Evolutionary conservation across 176 grass and related monocot genomes (phyloP).

Genomic region (Phragmites australis): DNA sequence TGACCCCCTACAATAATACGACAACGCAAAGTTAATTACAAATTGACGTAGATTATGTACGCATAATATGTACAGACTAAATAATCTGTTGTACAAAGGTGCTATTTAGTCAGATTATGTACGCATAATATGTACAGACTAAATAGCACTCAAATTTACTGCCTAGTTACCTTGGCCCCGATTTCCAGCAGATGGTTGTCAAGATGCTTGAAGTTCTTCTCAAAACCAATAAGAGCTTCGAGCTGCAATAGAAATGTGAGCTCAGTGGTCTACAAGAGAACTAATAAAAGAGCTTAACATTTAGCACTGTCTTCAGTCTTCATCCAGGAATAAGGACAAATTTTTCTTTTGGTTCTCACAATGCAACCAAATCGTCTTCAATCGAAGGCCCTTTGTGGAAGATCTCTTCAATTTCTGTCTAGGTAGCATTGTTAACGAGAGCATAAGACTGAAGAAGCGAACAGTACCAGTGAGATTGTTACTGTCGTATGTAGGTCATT

Average conservation of each 20-base stretch:
- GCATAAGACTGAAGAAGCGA: not conserved
- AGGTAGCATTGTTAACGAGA: not conserved
- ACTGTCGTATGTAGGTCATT: slow-evolving; percentile 55
- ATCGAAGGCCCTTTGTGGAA: not conserved
- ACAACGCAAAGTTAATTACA: too few relatives aligned
- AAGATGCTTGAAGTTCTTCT: slow-evolving; percentile 56
- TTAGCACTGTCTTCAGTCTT: not conserved
- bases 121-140: too few relatives aligned
- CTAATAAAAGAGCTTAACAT: not conserved
- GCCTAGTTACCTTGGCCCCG: slow-evolving; percentile 41
- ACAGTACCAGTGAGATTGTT: slow-evolving; percentile 49
- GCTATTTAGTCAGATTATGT: too few relatives aligned
- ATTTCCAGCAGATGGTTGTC: slow-evolving; percentile 57
- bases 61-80: too few relatives aligned
- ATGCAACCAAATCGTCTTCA: not conserved
- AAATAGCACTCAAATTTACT: not conserved
- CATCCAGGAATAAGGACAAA: not conserved
- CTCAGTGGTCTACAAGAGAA: not conserved
- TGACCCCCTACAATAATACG: slow-evolving; percentile 54
- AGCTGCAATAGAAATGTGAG: slow-evolving; percentile 35
- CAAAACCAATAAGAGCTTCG: slow-evolving; percentile 68
- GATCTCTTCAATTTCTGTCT: not conserved
- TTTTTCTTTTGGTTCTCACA: not conserved
- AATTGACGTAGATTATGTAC: too few relatives aligned
- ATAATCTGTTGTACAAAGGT: too few relatives aligned